Evolutionary conservation across 192 early-diverging fungal genomes (phyloP).

Genomic region (Coemansia sp.): DNA sequence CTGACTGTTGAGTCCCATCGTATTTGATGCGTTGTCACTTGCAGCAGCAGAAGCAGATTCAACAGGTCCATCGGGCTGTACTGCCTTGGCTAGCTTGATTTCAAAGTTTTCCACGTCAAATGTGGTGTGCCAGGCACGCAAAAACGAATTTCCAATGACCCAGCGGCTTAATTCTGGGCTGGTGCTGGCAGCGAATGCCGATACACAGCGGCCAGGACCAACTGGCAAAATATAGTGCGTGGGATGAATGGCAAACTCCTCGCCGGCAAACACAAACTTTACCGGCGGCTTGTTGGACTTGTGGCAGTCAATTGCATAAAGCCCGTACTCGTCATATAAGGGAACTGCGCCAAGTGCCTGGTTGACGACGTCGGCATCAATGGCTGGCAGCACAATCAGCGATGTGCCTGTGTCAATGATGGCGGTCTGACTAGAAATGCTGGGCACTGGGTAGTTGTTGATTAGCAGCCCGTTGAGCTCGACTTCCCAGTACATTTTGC

Average conservation of each 20-base stretch:
- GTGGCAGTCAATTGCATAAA: slow-evolving; percentile 46
- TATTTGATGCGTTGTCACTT: background rate
- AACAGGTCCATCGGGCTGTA: slow-evolving; percentile 15
- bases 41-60: background rate
- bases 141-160: slow-evolving; percentile 56
- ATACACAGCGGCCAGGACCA: slow-evolving; percentile 36
- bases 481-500: slow-evolving; percentile 58
- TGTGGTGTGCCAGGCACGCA: slow-evolving; percentile 51
- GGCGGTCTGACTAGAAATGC: slow-evolving; percentile 43
- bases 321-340: slow-evolving; percentile 31
- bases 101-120: slow-evolving; percentile 46
- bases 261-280: slow-evolving; percentile 37
- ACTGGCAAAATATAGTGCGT: slow-evolving; percentile 43
- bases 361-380: slow-evolving; percentile 45
- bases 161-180: slow-evolving; percentile 48
- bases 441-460: slow-evolving; percentile 21
- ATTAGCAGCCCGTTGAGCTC: slow-evolving; percentile 47
- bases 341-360: slow-evolving; percentile 45
- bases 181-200: slow-evolving; percentile 65
- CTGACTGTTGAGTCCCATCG: slow-evolving; percentile 14
- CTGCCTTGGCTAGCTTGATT: slow-evolving; percentile 35
- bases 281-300: slow-evolving; percentile 36
- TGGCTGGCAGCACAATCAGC: slow-evolving; percentile 49
- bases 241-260: slow-evolving; percentile 40
- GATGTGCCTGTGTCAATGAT: slow-evolving; percentile 63